Evolutionary conservation across 805 yeast genomes (phyloP), one percentile per base, ranked within the genome.

Genomic region (Pichia manshurica): DNA sequence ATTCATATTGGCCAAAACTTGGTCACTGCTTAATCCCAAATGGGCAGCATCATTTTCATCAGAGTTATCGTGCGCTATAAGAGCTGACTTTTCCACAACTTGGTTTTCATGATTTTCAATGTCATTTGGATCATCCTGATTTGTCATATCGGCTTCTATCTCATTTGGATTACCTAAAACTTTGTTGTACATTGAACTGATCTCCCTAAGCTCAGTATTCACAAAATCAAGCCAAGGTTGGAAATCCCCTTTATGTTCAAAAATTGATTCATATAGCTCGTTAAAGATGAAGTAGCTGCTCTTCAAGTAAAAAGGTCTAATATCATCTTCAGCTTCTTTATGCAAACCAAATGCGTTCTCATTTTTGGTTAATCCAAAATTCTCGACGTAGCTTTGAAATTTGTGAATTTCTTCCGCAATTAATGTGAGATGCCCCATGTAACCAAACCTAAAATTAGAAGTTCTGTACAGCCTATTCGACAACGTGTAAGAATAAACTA

Each of bases 361-460:
- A 20, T 62, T 63, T 44, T 65, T 53, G 0, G 67, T 59, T 35
- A 61, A 44, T 10, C 68, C 68, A 50, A 64, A 64, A 46, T 61
- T 65, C 42, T 64, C 69, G 44, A 65, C 66, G 48, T 55, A 57
- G 48, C 60, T 63, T 49, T 66, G 70, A 45, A 78, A 78, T 59
- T 78, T 78, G 40, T 77, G 81, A 29, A 78, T 73, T 52, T 78
- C 83, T 55, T 78, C 82, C 51, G 81, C 77, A 20, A 78, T 73
- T 28, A 78, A 62, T 16, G 78, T 75, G 42, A 78, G 59, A 61
- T 78, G 83, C 0, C 83, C 83, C 78, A 78, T 75, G 56, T 76
- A 78, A 0, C 83, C 83, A 3, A 79, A 73, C 39, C 78, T 64
- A 23, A 78, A 72, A n/a, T 62, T 66, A 4, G 60, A 63, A 13